Evolutionary conservation across 805 yeast species (phyloP).

Genomic region (Kuraishia ogatae): DNA sequence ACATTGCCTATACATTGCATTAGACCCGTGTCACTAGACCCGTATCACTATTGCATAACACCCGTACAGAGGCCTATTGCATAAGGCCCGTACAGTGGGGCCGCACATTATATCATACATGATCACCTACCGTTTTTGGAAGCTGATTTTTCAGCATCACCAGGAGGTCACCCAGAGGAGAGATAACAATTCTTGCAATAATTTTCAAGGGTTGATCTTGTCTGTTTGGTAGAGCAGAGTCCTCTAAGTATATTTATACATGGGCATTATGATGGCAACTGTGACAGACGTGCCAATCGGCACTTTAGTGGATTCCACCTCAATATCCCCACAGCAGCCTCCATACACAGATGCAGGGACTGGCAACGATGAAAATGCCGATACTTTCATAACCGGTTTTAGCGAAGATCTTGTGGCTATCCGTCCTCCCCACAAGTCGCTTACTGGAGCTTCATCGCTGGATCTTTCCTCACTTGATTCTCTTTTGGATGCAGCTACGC

Average conservation of each 20-base stretch:
- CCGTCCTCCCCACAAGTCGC: slow-evolving; percentile 14
- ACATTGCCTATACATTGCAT: too few relatives aligned
- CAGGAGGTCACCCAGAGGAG: too few relatives aligned
- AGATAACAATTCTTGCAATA: too few relatives aligned
- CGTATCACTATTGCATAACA: too few relatives aligned
- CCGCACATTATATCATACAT: neutral
- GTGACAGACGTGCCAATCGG: neutral
- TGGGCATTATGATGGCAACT: neutral
- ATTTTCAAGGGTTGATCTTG: too few relatives aligned
- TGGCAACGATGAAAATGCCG: neutral
- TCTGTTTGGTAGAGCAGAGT: too few relatives aligned
- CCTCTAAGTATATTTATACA: too few relatives aligned
- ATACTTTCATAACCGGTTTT: neutral
- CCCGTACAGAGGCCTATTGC: too few relatives aligned
- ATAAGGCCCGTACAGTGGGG: neutral
- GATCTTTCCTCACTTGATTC: slow-evolving; percentile 8
- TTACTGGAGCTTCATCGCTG: slow-evolving; percentile 5
- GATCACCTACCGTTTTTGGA: neutral
- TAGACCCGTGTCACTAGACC: too few relatives aligned
- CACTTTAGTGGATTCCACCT: neutral
- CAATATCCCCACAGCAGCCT: neutral
- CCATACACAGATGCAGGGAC: neutral
- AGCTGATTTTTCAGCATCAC: neutral
- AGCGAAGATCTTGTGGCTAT: slow-evolving; percentile 23
- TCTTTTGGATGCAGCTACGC: slow-evolving; percentile 27